A percentile compares a stretch with the other conserved stretches of the same genome.
These are phyloP conservation scores for Leccinum angustisporum DNA, from an alignment of 1,284 basidiomycete species.

Conservation along the genomic window DNA sequence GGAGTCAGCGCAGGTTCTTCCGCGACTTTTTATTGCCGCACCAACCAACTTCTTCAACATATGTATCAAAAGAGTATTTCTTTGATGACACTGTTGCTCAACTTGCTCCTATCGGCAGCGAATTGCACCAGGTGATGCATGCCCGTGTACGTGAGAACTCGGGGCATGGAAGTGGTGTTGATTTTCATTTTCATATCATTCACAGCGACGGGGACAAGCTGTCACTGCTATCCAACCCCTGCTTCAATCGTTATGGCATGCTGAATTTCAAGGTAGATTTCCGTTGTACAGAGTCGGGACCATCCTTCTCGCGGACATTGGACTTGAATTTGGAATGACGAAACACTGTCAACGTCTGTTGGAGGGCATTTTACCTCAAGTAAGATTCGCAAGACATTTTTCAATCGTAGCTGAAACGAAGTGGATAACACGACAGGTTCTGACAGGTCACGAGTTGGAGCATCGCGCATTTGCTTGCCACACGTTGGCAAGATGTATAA, in stretches of 20 bases:
- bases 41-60: constrained; percentile 51
- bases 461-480: constrained; percentile 73
- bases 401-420: not conserved
- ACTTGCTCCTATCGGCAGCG: constrained; percentile 56
- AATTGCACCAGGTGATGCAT: constrained; percentile 61
- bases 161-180: constrained; percentile 1
- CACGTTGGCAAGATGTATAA: constrained; percentile 69
- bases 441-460: constrained; percentile 69
- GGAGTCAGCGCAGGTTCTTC: constrained; percentile 63
- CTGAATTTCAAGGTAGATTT: constrained; percentile 73
- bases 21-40: constrained; percentile 62
- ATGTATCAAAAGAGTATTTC: constrained; percentile 52
- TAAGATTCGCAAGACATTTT: constrained; percentile 26
- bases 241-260: constrained; percentile 70
- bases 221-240: constrained; percentile 62
- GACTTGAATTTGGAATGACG: constrained; percentile 73
- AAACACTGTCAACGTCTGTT: constrained; percentile 60
- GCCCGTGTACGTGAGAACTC: constrained; percentile 48
- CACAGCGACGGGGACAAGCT: constrained; percentile 55
- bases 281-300: constrained; percentile 64
- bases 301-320: constrained; percentile 71
- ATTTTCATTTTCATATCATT: constrained; percentile 11
- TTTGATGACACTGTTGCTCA: constrained; percentile 34
- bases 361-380: constrained; percentile 79
- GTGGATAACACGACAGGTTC: constrained; percentile 45